These are phyloP conservation scores for Clavaria fumosa DNA, from an alignment of 768 basidiomycete species.

Conservation along the genomic window DNA sequence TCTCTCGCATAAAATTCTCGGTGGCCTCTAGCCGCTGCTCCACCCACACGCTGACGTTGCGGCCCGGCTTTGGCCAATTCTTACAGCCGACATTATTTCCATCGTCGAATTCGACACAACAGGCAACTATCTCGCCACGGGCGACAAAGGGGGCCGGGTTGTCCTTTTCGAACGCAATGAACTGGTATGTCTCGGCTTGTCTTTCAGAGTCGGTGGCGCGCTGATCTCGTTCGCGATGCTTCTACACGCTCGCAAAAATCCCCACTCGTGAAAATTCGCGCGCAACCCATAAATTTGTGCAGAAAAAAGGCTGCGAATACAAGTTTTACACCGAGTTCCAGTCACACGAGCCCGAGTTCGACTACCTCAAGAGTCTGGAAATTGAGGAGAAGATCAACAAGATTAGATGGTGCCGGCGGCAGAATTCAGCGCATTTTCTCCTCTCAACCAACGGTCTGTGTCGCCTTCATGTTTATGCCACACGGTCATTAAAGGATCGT, in stretches of 20 bases:
- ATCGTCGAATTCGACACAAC: conserved; percentile 99
- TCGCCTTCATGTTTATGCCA: conserved; percentile 5
- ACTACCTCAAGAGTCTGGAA: conserved; percentile 98
- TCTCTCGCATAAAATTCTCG: conserved; percentile 8
- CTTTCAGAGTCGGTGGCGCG: conserved; percentile 18
- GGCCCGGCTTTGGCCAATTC: background rate
- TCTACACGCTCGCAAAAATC: conserved; percentile 8
- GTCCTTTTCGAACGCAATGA: conserved; percentile 98
- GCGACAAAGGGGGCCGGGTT: conserved; percentile 98
- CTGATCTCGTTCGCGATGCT: conserved; percentile 13
- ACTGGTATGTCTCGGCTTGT: conserved; percentile 43
- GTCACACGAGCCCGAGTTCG: conserved; percentile 98
- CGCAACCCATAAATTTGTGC: conserved; percentile 8
- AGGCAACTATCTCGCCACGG: conserved; percentile 97
- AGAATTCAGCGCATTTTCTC: conserved; percentile 94
- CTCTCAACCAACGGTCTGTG: conserved; percentile 83
- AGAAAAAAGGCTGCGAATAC: conserved; percentile 99
- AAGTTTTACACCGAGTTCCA: conserved; percentile 99
- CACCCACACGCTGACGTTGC: background rate
- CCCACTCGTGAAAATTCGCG: conserved; percentile 9
- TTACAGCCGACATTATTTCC: conserved; percentile 95
- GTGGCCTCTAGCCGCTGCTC: too few relatives aligned
- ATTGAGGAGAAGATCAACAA: conserved; percentile 99
- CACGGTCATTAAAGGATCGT: background rate
- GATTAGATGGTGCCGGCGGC: conserved; percentile 99